A percentile compares a stretch with the other conserved stretches of the same genome.
phyloP scores from a whole-genome alignment of 768 basidiomycete genomes.

The Amanita muscaria region DNA sequence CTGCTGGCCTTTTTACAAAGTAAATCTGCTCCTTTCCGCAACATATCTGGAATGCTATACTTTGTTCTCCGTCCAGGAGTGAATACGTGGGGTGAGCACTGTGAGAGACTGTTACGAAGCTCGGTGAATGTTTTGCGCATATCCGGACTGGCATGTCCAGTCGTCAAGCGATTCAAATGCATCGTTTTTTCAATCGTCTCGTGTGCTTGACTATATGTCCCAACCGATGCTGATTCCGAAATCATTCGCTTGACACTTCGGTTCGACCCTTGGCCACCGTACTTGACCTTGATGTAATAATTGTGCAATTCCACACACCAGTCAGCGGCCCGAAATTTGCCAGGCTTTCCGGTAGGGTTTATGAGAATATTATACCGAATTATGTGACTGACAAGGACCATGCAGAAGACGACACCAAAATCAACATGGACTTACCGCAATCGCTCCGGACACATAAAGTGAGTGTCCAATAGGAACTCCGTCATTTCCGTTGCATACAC shows the following conservation, averaged over 20 bases:
- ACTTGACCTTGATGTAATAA: slow-evolving; percentile 32
- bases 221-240: slow-evolving; percentile 25
- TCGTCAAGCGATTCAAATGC: slow-evolving; percentile 17
- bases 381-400: too few relatives aligned
- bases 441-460: slow-evolving; percentile 17
- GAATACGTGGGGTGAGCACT: slow-evolving; percentile 10
- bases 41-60: slow-evolving; percentile 13
- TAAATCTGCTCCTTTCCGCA: slow-evolving; percentile 8
- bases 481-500: slow-evolving; percentile 24
- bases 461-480: slow-evolving; percentile 19
- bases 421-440: too few relatives aligned
- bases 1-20: background rate
- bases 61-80: slow-evolving; percentile 9
- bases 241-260: slow-evolving; percentile 22
- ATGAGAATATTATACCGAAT: slow-evolving; percentile 23
- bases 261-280: slow-evolving; percentile 28
- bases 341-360: slow-evolving; percentile 27
- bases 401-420: too few relatives aligned
- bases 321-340: slow-evolving; percentile 25
- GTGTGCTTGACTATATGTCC: slow-evolving; percentile 22
- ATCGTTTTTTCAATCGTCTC: slow-evolving; percentile 20
- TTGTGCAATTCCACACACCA: slow-evolving; percentile 36
- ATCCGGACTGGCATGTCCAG: slow-evolving; percentile 19
- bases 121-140: slow-evolving; percentile 19
- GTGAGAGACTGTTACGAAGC: slow-evolving; percentile 12